Percentiles rank a stretch among this genome's conserved stretches.
phyloP scores from a whole-genome alignment of 306 rosid species.

The Cucumis cinereus region DNA sequence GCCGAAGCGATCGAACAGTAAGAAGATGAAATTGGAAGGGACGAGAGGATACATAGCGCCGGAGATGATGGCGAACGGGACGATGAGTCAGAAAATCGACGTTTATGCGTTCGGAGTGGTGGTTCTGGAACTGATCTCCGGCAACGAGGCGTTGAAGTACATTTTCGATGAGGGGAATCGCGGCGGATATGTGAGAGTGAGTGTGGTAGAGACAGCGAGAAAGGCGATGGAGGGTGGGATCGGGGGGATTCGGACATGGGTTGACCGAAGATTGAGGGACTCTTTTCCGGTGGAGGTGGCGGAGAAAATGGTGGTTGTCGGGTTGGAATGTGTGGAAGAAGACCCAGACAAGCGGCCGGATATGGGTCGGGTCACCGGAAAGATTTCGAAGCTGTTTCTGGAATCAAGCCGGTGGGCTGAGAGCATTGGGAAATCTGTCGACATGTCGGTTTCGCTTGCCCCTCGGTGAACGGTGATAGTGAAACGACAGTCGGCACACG shows the following conservation, averaged over 20 bases:
- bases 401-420: slow-evolving; percentile 65
- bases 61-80: slow-evolving; percentile 50
- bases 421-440: slow-evolving; percentile 31
- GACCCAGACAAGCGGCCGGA: slow-evolving; percentile 64
- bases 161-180: slow-evolving; percentile 17
- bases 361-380: slow-evolving; percentile 46
- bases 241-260: slow-evolving; percentile 54
- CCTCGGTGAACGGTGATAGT: slow-evolving; percentile 31
- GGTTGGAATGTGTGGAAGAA: slow-evolving; percentile 46
- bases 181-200: slow-evolving; percentile 40
- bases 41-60: slow-evolving; percentile 90
- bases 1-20: slow-evolving; percentile 22
- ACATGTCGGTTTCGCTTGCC: slow-evolving; percentile 48
- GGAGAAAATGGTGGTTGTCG: slow-evolving; percentile 53
- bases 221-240: slow-evolving; percentile 25
- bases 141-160: slow-evolving; percentile 58
- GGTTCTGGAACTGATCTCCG: slow-evolving; percentile 66
- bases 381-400: slow-evolving; percentile 58
- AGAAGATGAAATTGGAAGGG: slow-evolving; percentile 52
- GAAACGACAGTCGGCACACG: neutral
- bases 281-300: slow-evolving; percentile 77
- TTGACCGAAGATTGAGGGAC: slow-evolving; percentile 62
- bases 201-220: slow-evolving; percentile 67
- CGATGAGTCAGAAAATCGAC: slow-evolving; percentile 59
- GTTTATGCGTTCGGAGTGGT: slow-evolving; percentile 88